Evolutionary conservation across 495 filamentous ascomycete genomes (phyloP), one percentile per base, ranked within the genome.

Genomic region (Neurospora sp.): DNA sequence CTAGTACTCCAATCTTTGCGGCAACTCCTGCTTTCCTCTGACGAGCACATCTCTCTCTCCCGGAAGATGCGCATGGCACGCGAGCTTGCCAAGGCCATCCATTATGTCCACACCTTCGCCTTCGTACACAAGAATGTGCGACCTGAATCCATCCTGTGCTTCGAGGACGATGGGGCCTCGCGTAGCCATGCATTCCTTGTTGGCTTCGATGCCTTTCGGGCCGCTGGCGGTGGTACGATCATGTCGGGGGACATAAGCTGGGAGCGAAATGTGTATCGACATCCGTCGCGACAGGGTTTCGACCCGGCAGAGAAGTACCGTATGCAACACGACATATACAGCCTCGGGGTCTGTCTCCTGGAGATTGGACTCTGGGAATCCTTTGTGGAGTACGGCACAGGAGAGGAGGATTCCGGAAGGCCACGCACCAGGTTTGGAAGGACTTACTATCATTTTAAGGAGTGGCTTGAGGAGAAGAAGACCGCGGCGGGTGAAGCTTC

Each of bases 251-350:
- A 89, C 72, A 45, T 70, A 4, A 72, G 44, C 39, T 85, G 83
- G 83, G 77, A 84, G 53, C 80, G 80, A 27, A 83, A 87, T 42
- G 72, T 90, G 7, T 91, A 90, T 73, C 83, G 84, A 1, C 88
- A 90, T 71, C 88, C 88, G 7, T 65, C 74, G 0, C 83, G 87
- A 0, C 83, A 87, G 53, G 87, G 87, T 1, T 8, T 76, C 0
- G 73, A 45, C 1, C 82, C 82, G 0, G 72, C 82, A 41, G 78
- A 83, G 1, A 42, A 68, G 8, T 89, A 86, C 71, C 77, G 70
- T 2, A 89, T 89, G 86, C 86, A 89, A 70, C 86, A 90, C 76
- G 89, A 90, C 73, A 88, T 90, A 35, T 90, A 90, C 75, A 88
- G 86, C 75, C 81, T 91, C 14, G 89, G 89, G 0, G 86, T 89